Evolutionary conservation across 2,329 filamentous ascomycete species (phyloP).

Genomic region (Trichoderma oligosporum): DNA sequence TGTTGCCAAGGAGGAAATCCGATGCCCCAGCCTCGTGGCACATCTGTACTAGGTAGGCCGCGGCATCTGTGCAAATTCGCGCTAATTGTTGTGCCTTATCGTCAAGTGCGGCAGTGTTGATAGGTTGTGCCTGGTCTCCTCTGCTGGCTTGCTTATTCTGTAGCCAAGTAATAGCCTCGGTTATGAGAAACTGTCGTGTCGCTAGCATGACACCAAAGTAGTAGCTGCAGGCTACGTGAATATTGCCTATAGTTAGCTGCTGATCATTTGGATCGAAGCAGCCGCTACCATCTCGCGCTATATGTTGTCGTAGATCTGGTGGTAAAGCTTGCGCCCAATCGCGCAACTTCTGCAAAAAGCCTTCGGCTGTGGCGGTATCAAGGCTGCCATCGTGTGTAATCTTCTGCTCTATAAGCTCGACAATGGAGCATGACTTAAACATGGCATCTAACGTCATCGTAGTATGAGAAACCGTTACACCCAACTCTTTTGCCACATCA

Average conservation of each 20-base stretch:
- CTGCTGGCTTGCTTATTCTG: not conserved
- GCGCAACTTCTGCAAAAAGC: not conserved
- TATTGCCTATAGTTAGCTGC: not conserved
- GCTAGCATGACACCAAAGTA: not conserved
- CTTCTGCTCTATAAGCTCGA: not conserved
- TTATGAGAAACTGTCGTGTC: not conserved
- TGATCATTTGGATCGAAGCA: not conserved
- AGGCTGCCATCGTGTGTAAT: not conserved
- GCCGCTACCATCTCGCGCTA: too few relatives aligned
- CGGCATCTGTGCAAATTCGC: not conserved
- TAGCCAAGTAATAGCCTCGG: not conserved
- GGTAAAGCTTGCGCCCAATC: not conserved
- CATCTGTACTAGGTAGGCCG: not conserved
- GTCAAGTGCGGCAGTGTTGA: not conserved
- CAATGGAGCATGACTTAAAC: not conserved
- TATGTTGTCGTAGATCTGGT: not conserved
- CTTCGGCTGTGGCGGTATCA: not conserved
- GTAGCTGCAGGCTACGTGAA: not conserved
- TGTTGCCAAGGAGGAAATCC: too few relatives aligned
- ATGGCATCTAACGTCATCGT: not conserved
- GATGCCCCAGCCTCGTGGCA: not conserved
- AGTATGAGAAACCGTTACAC: not conserved
- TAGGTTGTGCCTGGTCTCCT: not conserved
- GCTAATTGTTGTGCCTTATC: not conserved
- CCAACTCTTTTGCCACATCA: not conserved